These are phyloP conservation scores for Phytopythium aichiense DNA, from an alignment of 352 stramenopile species.

Conservation along the genomic window DNA sequence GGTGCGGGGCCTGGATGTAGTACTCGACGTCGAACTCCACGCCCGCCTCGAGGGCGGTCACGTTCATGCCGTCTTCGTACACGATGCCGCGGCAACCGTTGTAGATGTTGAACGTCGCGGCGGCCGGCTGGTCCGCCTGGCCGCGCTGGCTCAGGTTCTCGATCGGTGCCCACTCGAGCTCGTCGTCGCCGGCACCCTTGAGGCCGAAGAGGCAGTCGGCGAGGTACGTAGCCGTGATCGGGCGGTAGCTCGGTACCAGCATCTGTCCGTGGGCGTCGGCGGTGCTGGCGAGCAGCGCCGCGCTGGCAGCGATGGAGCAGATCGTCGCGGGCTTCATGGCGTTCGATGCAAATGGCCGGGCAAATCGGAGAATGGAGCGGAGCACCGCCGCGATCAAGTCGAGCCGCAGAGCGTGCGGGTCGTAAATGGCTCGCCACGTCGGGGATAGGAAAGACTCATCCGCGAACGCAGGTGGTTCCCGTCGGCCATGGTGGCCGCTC, in stretches of 20 bases:
- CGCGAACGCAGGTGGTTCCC: background rate
- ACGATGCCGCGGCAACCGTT: conserved; percentile 58
- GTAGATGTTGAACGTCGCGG: conserved; percentile 47
- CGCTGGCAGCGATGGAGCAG: conserved; percentile 18
- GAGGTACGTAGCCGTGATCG: conserved; percentile 34
- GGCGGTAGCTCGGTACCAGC: conserved; percentile 24
- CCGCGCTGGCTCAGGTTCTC: conserved; percentile 49
- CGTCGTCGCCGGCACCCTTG: conserved; percentile 41
- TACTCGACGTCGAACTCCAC: conserved; percentile 43
- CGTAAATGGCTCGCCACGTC: background rate
- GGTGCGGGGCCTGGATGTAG: conserved; percentile 53
- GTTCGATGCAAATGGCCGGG: background rate
- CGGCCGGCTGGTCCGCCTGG: conserved; percentile 34
- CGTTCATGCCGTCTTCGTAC: conserved; percentile 37
- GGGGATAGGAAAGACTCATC: background rate
- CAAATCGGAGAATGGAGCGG: conserved; percentile 1
- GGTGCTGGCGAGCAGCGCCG: conserved; percentile 16
- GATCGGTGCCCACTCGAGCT: conserved; percentile 48
- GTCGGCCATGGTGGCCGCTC: background rate
- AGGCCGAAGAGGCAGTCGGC: conserved; percentile 33
- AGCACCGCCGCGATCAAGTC: background rate
- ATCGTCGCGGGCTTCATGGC: conserved; percentile 27
- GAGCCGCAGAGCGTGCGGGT: background rate
- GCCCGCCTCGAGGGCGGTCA: conserved; percentile 38
- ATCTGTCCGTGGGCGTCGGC: conserved; percentile 34